Evolutionary conservation across 352 stramenopile species (phyloP), one percentile per base, ranked within the genome.

Genomic region (Phytopythium montanum): DNA sequence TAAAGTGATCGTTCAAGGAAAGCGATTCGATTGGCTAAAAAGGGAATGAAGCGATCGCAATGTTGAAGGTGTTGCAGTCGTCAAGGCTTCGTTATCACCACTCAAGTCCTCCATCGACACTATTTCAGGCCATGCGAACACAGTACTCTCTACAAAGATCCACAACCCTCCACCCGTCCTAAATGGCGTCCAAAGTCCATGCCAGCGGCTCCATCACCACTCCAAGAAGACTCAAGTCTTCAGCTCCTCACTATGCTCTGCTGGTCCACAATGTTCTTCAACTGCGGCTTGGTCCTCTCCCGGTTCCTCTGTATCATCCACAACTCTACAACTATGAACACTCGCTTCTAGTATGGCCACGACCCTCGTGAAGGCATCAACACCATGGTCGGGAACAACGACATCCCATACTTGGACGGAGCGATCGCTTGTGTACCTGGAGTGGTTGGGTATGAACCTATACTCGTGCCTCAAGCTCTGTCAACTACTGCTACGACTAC

Each of bases 341-440:
- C 56, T 13, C 18, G 26, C 44, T 26, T 31, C 25, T 4, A 50
- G 5, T 72, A 60, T 18, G 70, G 70, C 0, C 42, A 50, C 25
- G 46, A 62, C 14, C 61, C 61, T 1, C 23, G 19, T 1, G 34
- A 29, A 0, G 64, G 67, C 0, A n/a, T 56, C 14, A 67, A 34
- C 19, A 13, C 62, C n/a, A 64, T 81, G 23, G 23, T 54, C 1
- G 74, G 75, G 2, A 55, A 39, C 0, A 87, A 81, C 51, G 77
- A 87, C 34, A 60, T 75, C n/a, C 75, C 71, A 4, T 85, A 73
- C 52, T 48, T 63, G 5, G 76, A 85, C 44, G 65, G 74, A 0
- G 60, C 54, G 7, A 49, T 85, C n/a, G 70, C 72, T 2, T 87
- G 77, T 28, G 54, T 73, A 2, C 36, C 56, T 2, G 55, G 65